Evolutionary conservation across 805 yeast species (phyloP).

Genomic region (Kodamaea kaohsiungensis): DNA sequence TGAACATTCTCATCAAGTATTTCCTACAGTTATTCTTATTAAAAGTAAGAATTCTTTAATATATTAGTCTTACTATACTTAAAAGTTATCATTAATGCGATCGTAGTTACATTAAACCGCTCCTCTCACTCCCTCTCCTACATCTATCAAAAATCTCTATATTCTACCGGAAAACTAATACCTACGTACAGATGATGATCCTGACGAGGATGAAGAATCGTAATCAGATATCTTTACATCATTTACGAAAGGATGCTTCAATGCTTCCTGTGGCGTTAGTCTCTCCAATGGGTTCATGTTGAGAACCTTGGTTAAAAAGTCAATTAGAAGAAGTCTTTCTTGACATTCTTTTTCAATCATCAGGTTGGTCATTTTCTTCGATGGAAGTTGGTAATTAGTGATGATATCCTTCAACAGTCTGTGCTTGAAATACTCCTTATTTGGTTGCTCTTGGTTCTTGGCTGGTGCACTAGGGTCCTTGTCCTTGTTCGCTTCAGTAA

Average conservation of each 20-base stretch:
- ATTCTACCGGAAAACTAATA: background rate
- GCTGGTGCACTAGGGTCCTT: constrained; percentile 23
- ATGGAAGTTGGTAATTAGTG: constrained; percentile 69
- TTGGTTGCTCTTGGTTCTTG: constrained; percentile 64
- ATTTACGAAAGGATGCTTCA: constrained; percentile 83
- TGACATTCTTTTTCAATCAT: constrained; percentile 69
- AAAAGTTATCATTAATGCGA: no score
- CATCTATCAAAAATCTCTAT: background rate
- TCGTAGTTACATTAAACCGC: no score
- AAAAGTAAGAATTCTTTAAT: no score
- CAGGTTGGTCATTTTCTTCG: constrained; percentile 51
- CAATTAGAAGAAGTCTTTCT: constrained; percentile 70
- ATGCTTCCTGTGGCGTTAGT: constrained; percentile 96
- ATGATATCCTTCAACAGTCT: constrained; percentile 70
- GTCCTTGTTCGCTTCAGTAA: constrained; percentile 20
- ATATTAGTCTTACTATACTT: no score
- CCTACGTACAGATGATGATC: background rate
- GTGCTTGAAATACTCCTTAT: constrained; percentile 76
- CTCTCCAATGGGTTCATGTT: constrained; percentile 90
- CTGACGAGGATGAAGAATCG: background rate
- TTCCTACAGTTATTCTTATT: no score
- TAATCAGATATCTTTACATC: constrained; percentile 18
- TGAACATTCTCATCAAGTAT: no score
- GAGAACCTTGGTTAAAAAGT: constrained; percentile 75
- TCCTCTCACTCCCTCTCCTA: background rate